Conservation (phyloP, 2,329 filamentous ascomycete genomes). For the Stagonosporopsis vannaccii region DNA sequence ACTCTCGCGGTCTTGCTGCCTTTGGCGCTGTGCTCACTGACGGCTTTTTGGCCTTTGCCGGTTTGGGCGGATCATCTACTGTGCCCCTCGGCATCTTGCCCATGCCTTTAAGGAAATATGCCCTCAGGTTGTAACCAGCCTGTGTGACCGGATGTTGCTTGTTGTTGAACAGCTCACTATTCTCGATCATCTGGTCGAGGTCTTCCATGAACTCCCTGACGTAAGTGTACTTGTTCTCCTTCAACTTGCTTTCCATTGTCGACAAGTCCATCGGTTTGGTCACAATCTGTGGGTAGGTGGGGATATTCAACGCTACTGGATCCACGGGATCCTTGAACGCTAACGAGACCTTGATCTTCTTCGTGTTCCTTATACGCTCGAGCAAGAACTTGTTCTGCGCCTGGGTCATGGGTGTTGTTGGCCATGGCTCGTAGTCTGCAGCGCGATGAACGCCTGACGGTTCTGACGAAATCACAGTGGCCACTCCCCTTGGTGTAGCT, state of each 20-base stretch:
- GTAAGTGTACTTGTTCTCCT: constrained; percentile 71
- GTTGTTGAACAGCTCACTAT: constrained; percentile 85
- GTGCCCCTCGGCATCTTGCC: constrained; percentile 64
- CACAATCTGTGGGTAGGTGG: constrained; percentile 75
- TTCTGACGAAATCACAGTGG: constrained; percentile 43
- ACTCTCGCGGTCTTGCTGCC: constrained; percentile 55
- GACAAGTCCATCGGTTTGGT: constrained; percentile 83
- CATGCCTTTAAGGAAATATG: constrained; percentile 68
- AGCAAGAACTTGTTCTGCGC: constrained; percentile 69
- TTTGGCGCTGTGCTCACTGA: constrained; percentile 39
- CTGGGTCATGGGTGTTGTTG: constrained; percentile 53
- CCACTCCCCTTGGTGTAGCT: constrained; percentile 23
- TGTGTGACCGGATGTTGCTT: constrained; percentile 74
- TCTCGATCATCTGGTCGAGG: constrained; percentile 78
- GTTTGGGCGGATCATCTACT: constrained; percentile 62
- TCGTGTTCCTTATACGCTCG: constrained; percentile 74
- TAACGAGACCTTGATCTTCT: constrained; percentile 82
- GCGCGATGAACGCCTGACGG: constrained; percentile 41
- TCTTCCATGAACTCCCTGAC: constrained; percentile 78
- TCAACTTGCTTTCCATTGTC: constrained; percentile 82
- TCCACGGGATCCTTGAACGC: constrained; percentile 82
- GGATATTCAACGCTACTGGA: constrained; percentile 75
- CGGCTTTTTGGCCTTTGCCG: constrained; percentile 59
- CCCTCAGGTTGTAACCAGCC: constrained; percentile 68
- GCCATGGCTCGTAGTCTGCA: constrained; percentile 45